Conservation (phyloP, 129 eudicot genomes). For the Gnaphalium uliginosum region DNA sequence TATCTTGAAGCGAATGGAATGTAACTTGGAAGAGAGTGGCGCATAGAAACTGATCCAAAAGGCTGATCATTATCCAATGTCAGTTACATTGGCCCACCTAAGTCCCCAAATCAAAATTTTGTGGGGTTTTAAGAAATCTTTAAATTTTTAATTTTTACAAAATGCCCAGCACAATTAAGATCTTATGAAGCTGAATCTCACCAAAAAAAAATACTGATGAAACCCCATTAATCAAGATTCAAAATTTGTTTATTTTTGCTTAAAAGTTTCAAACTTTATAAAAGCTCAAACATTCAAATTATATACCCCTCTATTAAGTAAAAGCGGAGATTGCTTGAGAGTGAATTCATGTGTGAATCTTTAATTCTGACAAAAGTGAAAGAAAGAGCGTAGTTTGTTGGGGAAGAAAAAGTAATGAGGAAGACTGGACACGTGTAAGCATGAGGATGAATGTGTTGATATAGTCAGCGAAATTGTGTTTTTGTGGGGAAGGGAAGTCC, state of each 20-base stretch:
- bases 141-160: slow-evolving; percentile 10
- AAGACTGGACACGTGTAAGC: slow-evolving; percentile 43
- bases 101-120: slow-evolving; percentile 17
- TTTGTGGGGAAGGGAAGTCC: slow-evolving; percentile 27
- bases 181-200: too few relatives aligned
- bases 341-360: slow-evolving; percentile 16
- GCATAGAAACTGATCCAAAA: slow-evolving; percentile 33
- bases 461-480: slow-evolving; percentile 32
- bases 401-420: slow-evolving; percentile 19
- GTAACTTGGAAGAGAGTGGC: slow-evolving; percentile 38
- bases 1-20: slow-evolving; percentile 36
- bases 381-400: slow-evolving; percentile 18
- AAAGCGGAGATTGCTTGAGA: slow-evolving; percentile 31
- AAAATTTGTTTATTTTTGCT: background rate
- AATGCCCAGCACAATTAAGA: slow-evolving; percentile 8
- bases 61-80: slow-evolving; percentile 50
- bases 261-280: background rate
- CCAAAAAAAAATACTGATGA: too few relatives aligned
- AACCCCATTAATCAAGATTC: background rate
- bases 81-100: slow-evolving; percentile 43
- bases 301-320: slow-evolving; percentile 34
- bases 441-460: slow-evolving; percentile 29
- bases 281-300: background rate
- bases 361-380: slow-evolving; percentile 35
- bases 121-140: slow-evolving; percentile 20